Base-by-base conservation (phyloP, 139 green algal genomes). In the Picochlorum costavermella region DNA sequence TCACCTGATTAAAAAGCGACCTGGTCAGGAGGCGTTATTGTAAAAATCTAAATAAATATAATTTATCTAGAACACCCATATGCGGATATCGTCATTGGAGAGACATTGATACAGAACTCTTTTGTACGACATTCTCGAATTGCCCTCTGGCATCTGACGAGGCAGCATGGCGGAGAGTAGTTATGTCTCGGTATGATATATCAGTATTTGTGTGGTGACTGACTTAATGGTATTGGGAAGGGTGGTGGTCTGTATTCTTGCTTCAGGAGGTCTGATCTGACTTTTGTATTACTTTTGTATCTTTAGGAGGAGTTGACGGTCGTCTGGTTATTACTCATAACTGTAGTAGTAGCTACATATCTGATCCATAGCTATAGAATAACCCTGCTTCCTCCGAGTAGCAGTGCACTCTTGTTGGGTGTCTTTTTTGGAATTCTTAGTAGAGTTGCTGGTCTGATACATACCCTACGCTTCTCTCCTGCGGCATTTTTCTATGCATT, bases 401-500 rank as follows among this genome's bases (percentile, higher is more conserved):
- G 56, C 25, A 77, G 56, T 11, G 72, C 75, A n/a, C 70, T 85
- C 68, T 25, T 77, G 29, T 67, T 85, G 26, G 79, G 79, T n/a
- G 72, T 81, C 9, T 4, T 73, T 8, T 50, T 56, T 2, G 79
- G 73, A 3, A 57, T 51, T 6, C 37, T 70, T 9, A 48, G 48
- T 11, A 64, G 64, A 37, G n/a, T 78, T 23, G 50, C 62, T 36
- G 77, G 75, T 31, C 62, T 83, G 23, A 30, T 60, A 25, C 16
- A 65, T 26, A 58, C 69, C 23, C 63, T 85, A 30, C 63, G 66
- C 14, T 85, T 85, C 50, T 75, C 62, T 2, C 69, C 79, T 28
- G 66, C 37, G 2, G 55, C 79, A 50, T 82, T 78, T 50, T 83
- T 93, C 53, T 82, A 85, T 43, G 67, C 70, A 16, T 68, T 91